Evolutionary conservation across 352 stramenopile genomes (phyloP).

Genomic region (Pythium insidiosum): DNA sequence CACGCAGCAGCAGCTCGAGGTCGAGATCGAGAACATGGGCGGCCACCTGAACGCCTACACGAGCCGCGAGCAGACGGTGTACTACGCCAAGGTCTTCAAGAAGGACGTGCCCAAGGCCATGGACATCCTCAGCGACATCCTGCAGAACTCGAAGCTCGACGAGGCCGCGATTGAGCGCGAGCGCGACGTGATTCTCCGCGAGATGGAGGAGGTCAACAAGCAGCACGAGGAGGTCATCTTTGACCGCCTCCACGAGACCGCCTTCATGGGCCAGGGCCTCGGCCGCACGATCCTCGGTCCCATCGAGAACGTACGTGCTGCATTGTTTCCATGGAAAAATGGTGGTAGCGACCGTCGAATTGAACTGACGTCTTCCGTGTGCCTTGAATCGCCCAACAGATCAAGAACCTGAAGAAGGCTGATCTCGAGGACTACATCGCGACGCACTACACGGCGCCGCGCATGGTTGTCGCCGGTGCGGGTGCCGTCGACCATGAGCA

Average conservation of each 20-base stretch:
- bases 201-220: slow-evolving; percentile 99
- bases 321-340: no score
- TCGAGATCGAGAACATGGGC: slow-evolving; percentile 99
- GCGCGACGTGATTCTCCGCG: slow-evolving; percentile 98
- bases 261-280: slow-evolving; percentile 96
- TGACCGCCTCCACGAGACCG: slow-evolving; percentile 98
- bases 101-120: slow-evolving; percentile 96
- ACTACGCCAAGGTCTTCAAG: slow-evolving; percentile 99
- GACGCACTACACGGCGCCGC: slow-evolving; percentile 99
- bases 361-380: no score
- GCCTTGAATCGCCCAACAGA: no score
- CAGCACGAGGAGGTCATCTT: slow-evolving; percentile 98
- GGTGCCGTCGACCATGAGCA: slow-evolving; percentile 96
- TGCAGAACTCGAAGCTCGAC: slow-evolving; percentile 98
- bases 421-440: slow-evolving; percentile 98
- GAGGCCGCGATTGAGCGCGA: slow-evolving; percentile 94
- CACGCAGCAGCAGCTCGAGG: slow-evolving; percentile 97
- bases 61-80: slow-evolving; percentile 99
- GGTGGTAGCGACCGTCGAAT: no score
- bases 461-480: slow-evolving; percentile 98
- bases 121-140: slow-evolving; percentile 99
- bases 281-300: slow-evolving; percentile 98
- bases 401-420: slow-evolving; percentile 88
- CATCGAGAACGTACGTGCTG: slow-evolving; percentile 94
- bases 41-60: slow-evolving; percentile 99